Evolutionary conservation across 768 basidiomycete species (phyloP).

Genomic region (Chlorophyllum brunneum): DNA sequence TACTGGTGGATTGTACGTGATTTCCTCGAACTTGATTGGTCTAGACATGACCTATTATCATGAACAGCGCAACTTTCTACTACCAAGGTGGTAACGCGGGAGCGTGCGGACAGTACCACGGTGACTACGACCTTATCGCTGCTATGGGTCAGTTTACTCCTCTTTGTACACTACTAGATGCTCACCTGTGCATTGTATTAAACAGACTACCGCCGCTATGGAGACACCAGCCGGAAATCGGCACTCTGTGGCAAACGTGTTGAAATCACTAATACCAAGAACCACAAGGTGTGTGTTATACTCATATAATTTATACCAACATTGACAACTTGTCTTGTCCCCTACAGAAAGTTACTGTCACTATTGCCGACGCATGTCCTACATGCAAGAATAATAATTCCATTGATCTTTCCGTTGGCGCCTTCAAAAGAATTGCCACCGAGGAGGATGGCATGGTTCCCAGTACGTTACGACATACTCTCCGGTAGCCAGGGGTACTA

Average conservation of each 20-base stretch:
- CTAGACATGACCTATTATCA: slow-evolving; percentile 13
- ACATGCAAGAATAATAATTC: slow-evolving; percentile 64
- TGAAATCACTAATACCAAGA: slow-evolving; percentile 56
- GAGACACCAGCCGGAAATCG: slow-evolving; percentile 41
- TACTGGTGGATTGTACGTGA: slow-evolving; percentile 44
- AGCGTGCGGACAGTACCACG: slow-evolving; percentile 66
- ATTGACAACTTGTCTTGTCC: slow-evolving; percentile 4
- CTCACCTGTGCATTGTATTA: slow-evolving; percentile 10
- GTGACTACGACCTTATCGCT: slow-evolving; percentile 55
- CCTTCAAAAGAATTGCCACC: slow-evolving; percentile 58
- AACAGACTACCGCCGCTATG: slow-evolving; percentile 50
- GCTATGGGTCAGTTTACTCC: slow-evolving; percentile 51
- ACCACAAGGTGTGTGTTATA: slow-evolving; percentile 38
- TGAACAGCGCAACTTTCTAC: slow-evolving; percentile 58
- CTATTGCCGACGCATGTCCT: slow-evolving; percentile 79
- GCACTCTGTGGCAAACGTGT: slow-evolving; percentile 64
- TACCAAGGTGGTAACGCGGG: slow-evolving; percentile 71
- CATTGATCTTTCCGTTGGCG: slow-evolving; percentile 69
- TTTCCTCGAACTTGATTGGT: background rate
- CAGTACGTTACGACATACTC: slow-evolving; percentile 39
- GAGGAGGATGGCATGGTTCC: slow-evolving; percentile 48
- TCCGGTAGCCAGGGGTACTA: slow-evolving; percentile 6
- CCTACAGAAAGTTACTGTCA: slow-evolving; percentile 48
- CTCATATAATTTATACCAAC: background rate
- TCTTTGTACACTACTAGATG: background rate